Base-by-base conservation (phyloP, 83 land plant genomes). In the Diphasiastrum complanatum region DNA sequence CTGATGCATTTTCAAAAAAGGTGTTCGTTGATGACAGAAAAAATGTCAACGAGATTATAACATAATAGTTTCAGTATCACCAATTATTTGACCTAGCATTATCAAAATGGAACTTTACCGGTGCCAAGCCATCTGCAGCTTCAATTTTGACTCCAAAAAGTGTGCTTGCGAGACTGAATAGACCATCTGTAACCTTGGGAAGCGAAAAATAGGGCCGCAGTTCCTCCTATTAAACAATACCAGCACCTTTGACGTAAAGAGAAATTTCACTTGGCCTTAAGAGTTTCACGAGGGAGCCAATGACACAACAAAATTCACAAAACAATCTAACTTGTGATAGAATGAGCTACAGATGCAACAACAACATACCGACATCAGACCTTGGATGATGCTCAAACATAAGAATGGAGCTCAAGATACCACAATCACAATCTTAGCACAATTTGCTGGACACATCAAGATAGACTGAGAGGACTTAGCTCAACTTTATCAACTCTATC, bases 161-260 rank as follows among this genome's bases (percentile, higher is more conserved):
- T 38, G 11, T 78, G 33, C 79, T 89, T 23, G 85, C 96, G 61
- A 89, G 85, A 32, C 65, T 68, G 65, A 89, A 85, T 41, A 89
- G 81, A 33, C 96, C 85, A 64, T 83, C 87, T 78, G 85, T 80
- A 53, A 89, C 91, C 54, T 77, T 81, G 29, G 96, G 96, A 54
- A 89, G 64, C 41, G 96, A 84, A 63, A 89, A 89, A 73, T 60
- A 89, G 47, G 96, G 96, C 0, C 96, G 82, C 37, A 89, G 52
- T 46, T 89, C 96, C 67, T 89, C 96, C 96, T 89, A 79, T 33
- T 33, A 45, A 68, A 45, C n/a, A n/a, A 40, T 16, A 40, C n/a
- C n/a, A n/a, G n/a, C n/a, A n/a, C n/a, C n/a, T n/a, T n/a, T n/a
- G n/a, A n/a, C n/a, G n/a, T n/a, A n/a, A n/a, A n/a, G n/a, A n/a